These are phyloP conservation scores for Aureobasidium sp. DNA, from an alignment of 2,329 filamentous ascomycete species.

Conservation along the genomic window DNA sequence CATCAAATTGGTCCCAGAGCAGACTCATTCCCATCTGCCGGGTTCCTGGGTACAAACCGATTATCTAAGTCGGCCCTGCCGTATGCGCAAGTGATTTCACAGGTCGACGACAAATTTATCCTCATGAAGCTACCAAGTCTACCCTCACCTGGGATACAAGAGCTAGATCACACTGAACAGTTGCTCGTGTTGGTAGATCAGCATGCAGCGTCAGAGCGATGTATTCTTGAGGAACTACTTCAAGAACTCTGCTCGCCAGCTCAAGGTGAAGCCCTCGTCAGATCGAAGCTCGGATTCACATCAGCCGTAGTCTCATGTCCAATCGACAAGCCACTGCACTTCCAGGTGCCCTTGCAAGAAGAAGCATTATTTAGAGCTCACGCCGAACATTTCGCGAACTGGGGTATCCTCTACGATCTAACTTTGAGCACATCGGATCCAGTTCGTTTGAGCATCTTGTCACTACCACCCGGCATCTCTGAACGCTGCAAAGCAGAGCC, in stretches of 20 bases:
- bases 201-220: constrained; percentile 88
- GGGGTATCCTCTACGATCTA: constrained; percentile 67
- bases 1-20: not conserved
- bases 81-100: constrained; percentile 61
- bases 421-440: not conserved
- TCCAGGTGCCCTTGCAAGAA: constrained; percentile 60
- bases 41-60: constrained; percentile 22
- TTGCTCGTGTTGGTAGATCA: constrained; percentile 75
- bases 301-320: constrained; percentile 28
- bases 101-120: constrained; percentile 89
- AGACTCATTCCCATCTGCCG: constrained; percentile 19
- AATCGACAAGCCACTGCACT: constrained; percentile 50
- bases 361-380: constrained; percentile 49
- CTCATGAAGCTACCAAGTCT: constrained; percentile 52
- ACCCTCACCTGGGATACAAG: not conserved
- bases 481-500: constrained; percentile 72
- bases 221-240: constrained; percentile 69
- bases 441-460: constrained; percentile 37
- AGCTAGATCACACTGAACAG: constrained; percentile 16
- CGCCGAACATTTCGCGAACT: constrained; percentile 54
- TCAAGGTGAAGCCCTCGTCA: constrained; percentile 19
- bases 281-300: constrained; percentile 29
- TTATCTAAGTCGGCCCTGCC: constrained; percentile 58
- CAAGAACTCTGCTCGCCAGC: constrained; percentile 42
- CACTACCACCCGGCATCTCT: constrained; percentile 63